Evolutionary conservation across 1,284 basidiomycete genomes (phyloP), one percentile per base, ranked within the genome.

Genomic region (Trichosporon sp.): DNA sequence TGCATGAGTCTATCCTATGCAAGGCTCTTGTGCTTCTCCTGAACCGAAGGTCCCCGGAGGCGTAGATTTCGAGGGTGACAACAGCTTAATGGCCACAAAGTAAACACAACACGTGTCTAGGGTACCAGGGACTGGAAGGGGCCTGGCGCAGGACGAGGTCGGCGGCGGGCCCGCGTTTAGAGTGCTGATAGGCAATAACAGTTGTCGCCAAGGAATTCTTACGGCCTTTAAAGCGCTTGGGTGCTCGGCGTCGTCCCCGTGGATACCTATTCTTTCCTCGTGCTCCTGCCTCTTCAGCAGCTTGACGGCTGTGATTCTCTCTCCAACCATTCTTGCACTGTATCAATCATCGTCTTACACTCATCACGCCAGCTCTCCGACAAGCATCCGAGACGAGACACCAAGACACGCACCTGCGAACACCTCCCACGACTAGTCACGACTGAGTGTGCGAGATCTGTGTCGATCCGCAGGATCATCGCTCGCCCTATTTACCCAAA

Each of bases 131-230:
- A 54, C n/a, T 48, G 5, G 51, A 8, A 54, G n/a, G 51, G 51
- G 51, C n/a, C 51, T n/a, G 21, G 51, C 51, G n/a, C 19, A 54
- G n/a, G 51, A n/a, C 16, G 19, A 54, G 51, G 8, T 40, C 38
- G 38, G 11, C 38, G 38, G 38, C 38, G 38, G 26, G 51, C 19
- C 19, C 8, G 51, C 51, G 51, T 54, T 19, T 26, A 10, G 19
- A 16, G 51, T 54, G 51, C 51, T 54, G 51, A 54, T 54, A 54
- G 19, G 51, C 51, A 54, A 54, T 54, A 19, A 54, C 51, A 54
- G 51, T 26, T 26, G 21, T 19, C 51, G 51, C 51, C 51, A 54
- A 54, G 51, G 51, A 54, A 54, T 54, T 54, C 51, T 54, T 54
- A 54, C 51, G 51, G 51, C 21, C 21, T 26, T 54, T 54, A 54